A percentile compares a stretch with the other conserved stretches of the same genome.
phyloP scores from a whole-genome alignment of 768 basidiomycete species.

The Sporobolomyces phaffii region DNA sequence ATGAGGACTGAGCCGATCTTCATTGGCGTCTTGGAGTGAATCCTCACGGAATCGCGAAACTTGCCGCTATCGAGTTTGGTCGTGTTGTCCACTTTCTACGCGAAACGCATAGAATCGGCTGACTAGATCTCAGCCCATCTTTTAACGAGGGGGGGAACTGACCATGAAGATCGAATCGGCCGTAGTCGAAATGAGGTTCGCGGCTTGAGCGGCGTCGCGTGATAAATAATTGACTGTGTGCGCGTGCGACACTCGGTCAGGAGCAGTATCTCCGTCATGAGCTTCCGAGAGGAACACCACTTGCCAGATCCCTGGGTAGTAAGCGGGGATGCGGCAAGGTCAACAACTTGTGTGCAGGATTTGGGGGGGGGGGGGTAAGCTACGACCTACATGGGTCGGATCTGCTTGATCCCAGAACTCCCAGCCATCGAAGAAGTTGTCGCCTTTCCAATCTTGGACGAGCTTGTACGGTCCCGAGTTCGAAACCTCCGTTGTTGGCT shows the following conservation, averaged over 20 bases:
- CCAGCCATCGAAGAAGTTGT: constrained; percentile 29
- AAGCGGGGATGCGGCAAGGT: no score
- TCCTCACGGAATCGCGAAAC: constrained; percentile 5
- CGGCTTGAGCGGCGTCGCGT: background rate
- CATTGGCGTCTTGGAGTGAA: constrained; percentile 16
- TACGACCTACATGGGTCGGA: constrained; percentile 15
- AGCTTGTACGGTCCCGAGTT: constrained; percentile 28
- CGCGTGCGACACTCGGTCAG: background rate
- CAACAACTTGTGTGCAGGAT: no score
- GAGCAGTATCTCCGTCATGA: no score
- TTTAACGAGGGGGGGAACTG: no score
- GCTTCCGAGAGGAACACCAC: no score
- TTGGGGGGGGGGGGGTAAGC: no score
- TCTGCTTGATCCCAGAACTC: constrained; percentile 9
- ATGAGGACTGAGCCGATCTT: constrained; percentile 19
- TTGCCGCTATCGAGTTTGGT: constrained; percentile 16
- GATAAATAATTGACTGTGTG: constrained; percentile 15
- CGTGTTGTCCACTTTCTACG: constrained; percentile 27
- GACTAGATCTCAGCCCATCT: background rate
- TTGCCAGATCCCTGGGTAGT: background rate
- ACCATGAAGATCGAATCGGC: constrained; percentile 16
- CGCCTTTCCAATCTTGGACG: background rate
- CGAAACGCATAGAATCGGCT: background rate
- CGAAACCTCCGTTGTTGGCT: background rate
- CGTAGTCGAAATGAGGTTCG: constrained; percentile 14